These are phyloP conservation scores for Trypanosoma vivax DNA, from an alignment of 208 protist species.

Conservation along the genomic window DNA sequence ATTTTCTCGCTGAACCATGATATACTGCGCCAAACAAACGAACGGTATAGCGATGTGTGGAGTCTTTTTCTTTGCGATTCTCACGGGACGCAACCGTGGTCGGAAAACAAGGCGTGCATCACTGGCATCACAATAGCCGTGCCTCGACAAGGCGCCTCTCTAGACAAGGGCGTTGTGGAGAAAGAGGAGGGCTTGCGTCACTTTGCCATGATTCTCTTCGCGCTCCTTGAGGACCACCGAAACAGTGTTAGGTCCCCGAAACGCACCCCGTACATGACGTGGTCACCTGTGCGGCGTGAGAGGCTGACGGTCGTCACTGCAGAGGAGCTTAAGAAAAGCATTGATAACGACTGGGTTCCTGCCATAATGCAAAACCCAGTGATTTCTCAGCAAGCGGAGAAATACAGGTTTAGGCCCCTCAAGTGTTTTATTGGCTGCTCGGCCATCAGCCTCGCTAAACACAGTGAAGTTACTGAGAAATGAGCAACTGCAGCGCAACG, in stretches of 20 bases:
- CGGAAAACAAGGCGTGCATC: slow-evolving; percentile 65
- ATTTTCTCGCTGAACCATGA: slow-evolving; percentile 71
- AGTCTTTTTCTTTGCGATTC: slow-evolving; percentile 84
- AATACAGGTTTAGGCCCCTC: slow-evolving; percentile 47
- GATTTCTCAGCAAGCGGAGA: slow-evolving; percentile 32
- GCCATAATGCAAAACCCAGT: slow-evolving; percentile 38
- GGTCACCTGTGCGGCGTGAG: slow-evolving; percentile 65
- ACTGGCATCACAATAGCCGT: slow-evolving; percentile 52
- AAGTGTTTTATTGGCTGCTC: slow-evolving; percentile 61
- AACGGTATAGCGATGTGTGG: slow-evolving; percentile 53
- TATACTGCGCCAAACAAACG: slow-evolving; percentile 9
- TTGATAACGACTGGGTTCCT: slow-evolving; percentile 74
- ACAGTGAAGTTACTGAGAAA: not conserved
- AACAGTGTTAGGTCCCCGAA: slow-evolving; percentile 12
- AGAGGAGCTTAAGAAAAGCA: slow-evolving; percentile 55
- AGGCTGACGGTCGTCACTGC: slow-evolving; percentile 38
- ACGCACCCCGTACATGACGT: slow-evolving; percentile 83
- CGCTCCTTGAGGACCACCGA: slow-evolving; percentile 74
- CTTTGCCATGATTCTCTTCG: slow-evolving; percentile 76
- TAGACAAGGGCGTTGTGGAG: not conserved
- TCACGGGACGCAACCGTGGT: slow-evolving; percentile 84
- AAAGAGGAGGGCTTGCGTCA: slow-evolving; percentile 72
- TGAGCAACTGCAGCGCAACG: no score
- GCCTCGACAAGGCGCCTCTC: not conserved
- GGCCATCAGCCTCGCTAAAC: not conserved